Evolutionary conservation across 169 alveolate genomes (phyloP).

Genomic region (Theileria equi): DNA sequence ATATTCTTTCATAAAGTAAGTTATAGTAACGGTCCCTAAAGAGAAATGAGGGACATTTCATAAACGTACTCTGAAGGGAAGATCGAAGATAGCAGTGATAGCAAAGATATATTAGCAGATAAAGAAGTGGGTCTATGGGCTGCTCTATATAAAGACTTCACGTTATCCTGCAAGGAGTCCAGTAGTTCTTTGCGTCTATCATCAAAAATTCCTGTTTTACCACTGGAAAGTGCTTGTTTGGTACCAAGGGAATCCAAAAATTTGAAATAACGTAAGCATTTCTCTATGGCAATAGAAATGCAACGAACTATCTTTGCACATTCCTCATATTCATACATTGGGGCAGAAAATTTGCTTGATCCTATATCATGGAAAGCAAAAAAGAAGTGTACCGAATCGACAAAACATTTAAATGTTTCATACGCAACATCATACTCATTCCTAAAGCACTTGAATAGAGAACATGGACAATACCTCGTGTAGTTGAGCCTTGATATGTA

Average conservation of each 20-base stretch:
- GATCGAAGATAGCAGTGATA: conserved; percentile 15
- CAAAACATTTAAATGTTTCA: conserved; percentile 24
- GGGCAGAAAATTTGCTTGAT: background rate
- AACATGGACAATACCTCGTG: conserved; percentile 27
- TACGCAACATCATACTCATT: conserved; percentile 18
- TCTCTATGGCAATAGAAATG: conserved; percentile 35
- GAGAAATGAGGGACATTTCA: too few relatives aligned
- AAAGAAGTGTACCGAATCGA: conserved; percentile 10
- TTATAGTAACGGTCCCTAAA: too few relatives aligned
- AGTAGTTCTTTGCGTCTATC: background rate
- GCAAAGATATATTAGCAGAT: conserved; percentile 29
- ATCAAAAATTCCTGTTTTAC: background rate
- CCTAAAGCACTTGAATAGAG: background rate
- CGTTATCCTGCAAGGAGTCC: background rate
- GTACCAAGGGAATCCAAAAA: too few relatives aligned
- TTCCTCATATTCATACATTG: conserved; percentile 34
- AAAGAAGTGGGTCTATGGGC: conserved; percentile 36
- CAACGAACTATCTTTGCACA: conserved; percentile 40
- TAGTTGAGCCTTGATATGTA: conserved; percentile 36
- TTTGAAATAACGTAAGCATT: conserved; percentile 19
- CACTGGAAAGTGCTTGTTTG: too few relatives aligned
- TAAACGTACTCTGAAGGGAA: conserved; percentile 33
- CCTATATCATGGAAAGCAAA: conserved; percentile 1
- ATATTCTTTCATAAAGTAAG: conserved; percentile 43
- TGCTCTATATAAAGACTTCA: conserved; percentile 10